Percentiles rank a stretch among this genome's conserved stretches.
Conservation (phyloP, 2,329 filamentous ascomycete genomes). For the Scortechinia acanthostroma region DNA sequence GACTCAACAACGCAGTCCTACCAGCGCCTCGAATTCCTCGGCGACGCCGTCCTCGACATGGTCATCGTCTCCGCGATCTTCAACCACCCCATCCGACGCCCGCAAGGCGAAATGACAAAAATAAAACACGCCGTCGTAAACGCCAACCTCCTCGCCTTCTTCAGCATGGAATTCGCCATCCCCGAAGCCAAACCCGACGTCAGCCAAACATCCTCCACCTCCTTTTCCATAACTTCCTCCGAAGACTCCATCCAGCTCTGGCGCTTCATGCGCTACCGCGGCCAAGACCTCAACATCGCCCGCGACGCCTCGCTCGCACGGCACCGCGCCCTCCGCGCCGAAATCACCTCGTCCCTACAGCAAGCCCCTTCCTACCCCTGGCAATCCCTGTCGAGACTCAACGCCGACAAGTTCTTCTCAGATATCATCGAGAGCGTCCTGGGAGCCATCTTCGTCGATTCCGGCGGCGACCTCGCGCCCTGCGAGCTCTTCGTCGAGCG, state of each 20-base stretch:
- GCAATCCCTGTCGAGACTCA: constrained; percentile 59
- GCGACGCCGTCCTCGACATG: constrained; percentile 77
- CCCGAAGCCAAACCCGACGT: constrained; percentile 14
- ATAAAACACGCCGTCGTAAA: constrained; percentile 74
- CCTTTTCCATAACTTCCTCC: constrained; percentile 3
- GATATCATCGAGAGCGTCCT: constrained; percentile 77
- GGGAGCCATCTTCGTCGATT: constrained; percentile 80
- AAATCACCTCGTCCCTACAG: constrained; percentile 40
- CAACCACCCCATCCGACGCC: constrained; percentile 26
- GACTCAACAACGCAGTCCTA: constrained; percentile 39
- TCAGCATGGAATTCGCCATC: constrained; percentile 52
- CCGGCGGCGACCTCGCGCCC: constrained; percentile 40
- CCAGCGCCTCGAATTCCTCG: constrained; percentile 80
- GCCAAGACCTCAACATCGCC: constrained; percentile 35
- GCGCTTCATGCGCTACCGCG: constrained; percentile 61
- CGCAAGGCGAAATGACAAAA: constrained; percentile 64
- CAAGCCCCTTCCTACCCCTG: constrained; percentile 63
- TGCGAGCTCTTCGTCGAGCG: constrained; percentile 55
- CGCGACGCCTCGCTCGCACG: constrained; percentile 16
- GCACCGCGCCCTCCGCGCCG: background rate
- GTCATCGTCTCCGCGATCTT: constrained; percentile 63
- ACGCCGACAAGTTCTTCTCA: constrained; percentile 71
- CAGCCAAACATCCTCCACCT: constrained; percentile 12
- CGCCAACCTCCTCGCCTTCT: constrained; percentile 70
- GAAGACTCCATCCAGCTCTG: constrained; percentile 40